These are phyloP conservation scores for Sapria himalayana DNA, from an alignment of 345 rosid genomes.

Conservation along the genomic window DNA sequence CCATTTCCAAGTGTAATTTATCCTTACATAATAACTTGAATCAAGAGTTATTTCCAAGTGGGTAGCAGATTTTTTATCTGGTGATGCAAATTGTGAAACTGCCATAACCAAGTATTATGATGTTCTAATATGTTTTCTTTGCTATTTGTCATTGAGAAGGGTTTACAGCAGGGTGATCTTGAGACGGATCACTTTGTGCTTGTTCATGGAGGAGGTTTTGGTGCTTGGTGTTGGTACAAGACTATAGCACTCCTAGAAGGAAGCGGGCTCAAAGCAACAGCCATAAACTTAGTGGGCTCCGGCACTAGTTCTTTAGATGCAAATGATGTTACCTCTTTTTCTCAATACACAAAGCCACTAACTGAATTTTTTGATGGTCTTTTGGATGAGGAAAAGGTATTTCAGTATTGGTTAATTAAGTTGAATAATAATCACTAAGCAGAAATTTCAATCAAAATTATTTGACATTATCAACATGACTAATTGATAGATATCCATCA, in stretches of 20 bases:
- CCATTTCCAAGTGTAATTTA: no score
- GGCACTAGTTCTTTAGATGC: conserved; percentile 63
- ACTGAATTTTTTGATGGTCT: conserved; percentile 58
- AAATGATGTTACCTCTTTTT: conserved; percentile 42
- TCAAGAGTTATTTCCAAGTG: no score
- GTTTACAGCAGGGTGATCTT: conserved; percentile 43
- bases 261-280: conserved; percentile 70
- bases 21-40: no score
- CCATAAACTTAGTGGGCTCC: conserved; percentile 79
- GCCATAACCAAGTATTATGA: no score
- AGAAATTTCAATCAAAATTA: no score
- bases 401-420: no score
- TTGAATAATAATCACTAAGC: no score
- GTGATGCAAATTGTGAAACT: no score
- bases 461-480: no score
- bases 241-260: conserved; percentile 84
- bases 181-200: conserved; percentile 74
- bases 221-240: conserved; percentile 99
- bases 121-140: neutral
- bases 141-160: conserved; percentile 20
- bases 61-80: no score
- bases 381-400: conserved; percentile 53
- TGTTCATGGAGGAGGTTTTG: conserved; percentile 95
- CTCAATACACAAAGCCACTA: conserved; percentile 76
- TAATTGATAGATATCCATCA: no score